These are phyloP conservation scores for Plasmodium knowlesi DNA, from an alignment of 169 alveolate species.

Conservation along the genomic window DNA sequence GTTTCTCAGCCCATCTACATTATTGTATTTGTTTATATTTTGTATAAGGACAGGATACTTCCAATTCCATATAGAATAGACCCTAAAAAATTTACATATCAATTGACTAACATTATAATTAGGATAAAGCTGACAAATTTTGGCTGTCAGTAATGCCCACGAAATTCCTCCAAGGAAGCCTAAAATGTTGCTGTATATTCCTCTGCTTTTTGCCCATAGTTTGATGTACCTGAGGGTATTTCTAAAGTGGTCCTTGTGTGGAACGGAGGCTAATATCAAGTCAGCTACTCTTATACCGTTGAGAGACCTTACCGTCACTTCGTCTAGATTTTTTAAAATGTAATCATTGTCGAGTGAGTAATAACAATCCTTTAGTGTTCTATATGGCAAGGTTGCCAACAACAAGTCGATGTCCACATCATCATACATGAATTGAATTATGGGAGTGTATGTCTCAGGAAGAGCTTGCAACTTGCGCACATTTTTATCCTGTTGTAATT, in stretches of 20 bases:
- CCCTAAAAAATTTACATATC: slow-evolving; percentile 94
- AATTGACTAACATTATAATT: slow-evolving; percentile 92
- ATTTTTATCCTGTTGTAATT: slow-evolving; percentile 91
- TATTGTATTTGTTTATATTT: slow-evolving; percentile 88
- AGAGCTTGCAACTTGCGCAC: slow-evolving; percentile 94
- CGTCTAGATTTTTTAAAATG: slow-evolving; percentile 88
- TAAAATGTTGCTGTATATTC: slow-evolving; percentile 97
- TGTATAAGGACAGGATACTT: slow-evolving; percentile 90
- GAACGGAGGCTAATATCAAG: slow-evolving; percentile 93
- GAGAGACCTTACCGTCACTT: slow-evolving; percentile 90
- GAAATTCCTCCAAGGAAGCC: slow-evolving; percentile 99
- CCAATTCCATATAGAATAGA: slow-evolving; percentile 93
- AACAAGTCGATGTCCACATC: slow-evolving; percentile 97
- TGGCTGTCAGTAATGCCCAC: slow-evolving; percentile 98
- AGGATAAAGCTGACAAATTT: slow-evolving; percentile 97
- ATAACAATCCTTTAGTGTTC: slow-evolving; percentile 85
- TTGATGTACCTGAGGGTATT: slow-evolving; percentile 95
- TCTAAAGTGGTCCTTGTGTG: slow-evolving; percentile 93
- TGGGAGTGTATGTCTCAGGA: slow-evolving; percentile 97
- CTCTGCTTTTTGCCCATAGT: slow-evolving; percentile 98
- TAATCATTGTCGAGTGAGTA: slow-evolving; percentile 88
- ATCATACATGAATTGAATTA: slow-evolving; percentile 93
- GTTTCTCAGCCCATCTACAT: slow-evolving; percentile 89
- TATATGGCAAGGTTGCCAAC: slow-evolving; percentile 94
- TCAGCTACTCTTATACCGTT: slow-evolving; percentile 98